These are phyloP conservation scores for Boletus rubescentipes DNA, from an alignment of 768 basidiomycete genomes.

Conservation along the genomic window DNA sequence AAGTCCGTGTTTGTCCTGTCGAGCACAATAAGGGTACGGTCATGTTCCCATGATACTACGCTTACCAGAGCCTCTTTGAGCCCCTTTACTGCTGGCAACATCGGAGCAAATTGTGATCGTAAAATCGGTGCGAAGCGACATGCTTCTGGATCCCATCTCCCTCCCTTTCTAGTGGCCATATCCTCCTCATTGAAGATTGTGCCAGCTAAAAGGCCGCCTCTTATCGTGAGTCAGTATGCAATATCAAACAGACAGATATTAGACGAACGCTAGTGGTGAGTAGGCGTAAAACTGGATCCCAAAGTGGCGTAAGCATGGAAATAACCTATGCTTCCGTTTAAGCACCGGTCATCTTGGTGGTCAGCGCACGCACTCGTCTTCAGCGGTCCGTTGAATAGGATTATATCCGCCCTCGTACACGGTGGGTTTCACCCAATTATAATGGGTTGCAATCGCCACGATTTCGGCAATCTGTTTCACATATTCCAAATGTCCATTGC, in stretches of 20 bases:
- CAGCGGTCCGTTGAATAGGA: conserved; percentile 40
- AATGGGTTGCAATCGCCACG: conserved; percentile 39
- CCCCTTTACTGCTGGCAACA: conserved; percentile 12
- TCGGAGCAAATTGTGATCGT: conserved; percentile 6
- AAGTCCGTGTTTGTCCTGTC: conserved; percentile 12
- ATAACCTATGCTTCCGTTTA: conserved; percentile 21
- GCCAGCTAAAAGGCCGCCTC: conserved; percentile 16
- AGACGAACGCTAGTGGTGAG: conserved; percentile 15
- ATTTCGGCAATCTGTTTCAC: conserved; percentile 43
- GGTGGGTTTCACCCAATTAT: conserved; percentile 48
- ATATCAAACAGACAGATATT: background rate
- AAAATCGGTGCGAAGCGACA: conserved; percentile 7
- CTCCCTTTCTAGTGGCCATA: conserved; percentile 9
- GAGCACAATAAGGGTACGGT: background rate
- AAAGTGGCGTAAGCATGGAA: conserved; percentile 43
- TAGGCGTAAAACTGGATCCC: conserved; percentile 39
- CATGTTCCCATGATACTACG: background rate
- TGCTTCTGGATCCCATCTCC: conserved; percentile 19
- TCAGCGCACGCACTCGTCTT: conserved; percentile 31
- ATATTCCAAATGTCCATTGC: background rate
- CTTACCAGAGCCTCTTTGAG: conserved; percentile 15
- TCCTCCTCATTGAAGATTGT: conserved; percentile 11
- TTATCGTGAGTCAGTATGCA: background rate
- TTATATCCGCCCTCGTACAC: conserved; percentile 52
- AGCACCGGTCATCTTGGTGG: background rate